These are phyloP conservation scores for Phenoliferia sp. DNA, from an alignment of 1,284 basidiomycete species.

Conservation along the genomic window DNA sequence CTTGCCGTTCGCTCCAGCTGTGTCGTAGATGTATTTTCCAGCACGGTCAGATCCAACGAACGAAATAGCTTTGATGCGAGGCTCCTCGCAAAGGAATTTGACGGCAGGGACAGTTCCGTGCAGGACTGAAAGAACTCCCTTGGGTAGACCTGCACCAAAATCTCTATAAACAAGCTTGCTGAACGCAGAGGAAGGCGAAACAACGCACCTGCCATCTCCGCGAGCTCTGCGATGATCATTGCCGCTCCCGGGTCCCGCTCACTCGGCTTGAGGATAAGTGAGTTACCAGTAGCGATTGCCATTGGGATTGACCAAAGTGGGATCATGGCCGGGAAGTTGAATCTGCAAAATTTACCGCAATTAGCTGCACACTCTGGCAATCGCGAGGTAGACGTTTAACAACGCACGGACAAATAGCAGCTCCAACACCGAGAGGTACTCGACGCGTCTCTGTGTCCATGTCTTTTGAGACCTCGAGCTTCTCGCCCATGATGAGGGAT, in stretches of 20 bases:
- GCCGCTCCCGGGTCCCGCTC: constrained; percentile 94
- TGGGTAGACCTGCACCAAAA: constrained; percentile 35
- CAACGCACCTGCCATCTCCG: constrained; percentile 63
- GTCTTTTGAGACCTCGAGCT: constrained; percentile 90
- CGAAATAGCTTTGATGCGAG: constrained; percentile 85
- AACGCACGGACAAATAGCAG: constrained; percentile 56
- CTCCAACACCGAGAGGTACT: constrained; percentile 60
- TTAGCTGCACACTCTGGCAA: too few species aligned
- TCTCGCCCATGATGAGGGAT: constrained; percentile 77
- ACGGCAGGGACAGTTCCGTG: constrained; percentile 87
- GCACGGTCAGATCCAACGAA: constrained; percentile 96
- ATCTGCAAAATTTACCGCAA: constrained; percentile 26
- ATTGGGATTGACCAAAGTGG: constrained; percentile 90
- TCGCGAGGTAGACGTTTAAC: too few species aligned
- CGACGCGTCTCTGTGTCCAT: constrained; percentile 91
- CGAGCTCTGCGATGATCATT: constrained; percentile 95
- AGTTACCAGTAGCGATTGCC: constrained; percentile 86
- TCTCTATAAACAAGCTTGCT: not conserved
- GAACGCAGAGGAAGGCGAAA: not conserved
- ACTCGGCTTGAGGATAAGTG: constrained; percentile 89
- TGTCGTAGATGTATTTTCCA: constrained; percentile 88
- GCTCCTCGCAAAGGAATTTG: constrained; percentile 89
- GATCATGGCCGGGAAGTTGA: constrained; percentile 67
- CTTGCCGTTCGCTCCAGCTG: constrained; percentile 71
- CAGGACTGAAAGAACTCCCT: constrained; percentile 51